A percentile compares a stretch with the other conserved stretches of the same genome.
Evolutionary conservation across 768 basidiomycete genomes (phyloP).

Genomic region (Russula lepida): DNA sequence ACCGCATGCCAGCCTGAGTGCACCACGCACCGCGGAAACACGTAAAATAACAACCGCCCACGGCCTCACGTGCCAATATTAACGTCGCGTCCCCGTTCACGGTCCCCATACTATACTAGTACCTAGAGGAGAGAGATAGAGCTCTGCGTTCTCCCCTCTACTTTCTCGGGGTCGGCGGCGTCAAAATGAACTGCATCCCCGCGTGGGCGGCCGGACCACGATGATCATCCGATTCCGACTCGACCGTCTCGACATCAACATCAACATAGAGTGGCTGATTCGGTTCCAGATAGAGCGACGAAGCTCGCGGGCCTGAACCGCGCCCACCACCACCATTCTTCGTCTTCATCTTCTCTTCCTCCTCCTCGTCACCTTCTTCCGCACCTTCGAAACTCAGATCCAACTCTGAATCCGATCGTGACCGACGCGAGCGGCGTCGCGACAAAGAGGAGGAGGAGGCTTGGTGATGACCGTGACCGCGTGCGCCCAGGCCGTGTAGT

Average conservation of each 20-base stretch:
- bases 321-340: no score
- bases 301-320: not conserved
- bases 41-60: not conserved
- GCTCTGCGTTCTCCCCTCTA: no score
- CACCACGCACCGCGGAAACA: no score
- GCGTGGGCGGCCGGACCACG: not conserved
- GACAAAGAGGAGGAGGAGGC: not conserved
- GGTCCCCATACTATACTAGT: no score
- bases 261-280: conserved; percentile 18
- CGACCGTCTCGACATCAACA: conserved; percentile 5
- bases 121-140: no score
- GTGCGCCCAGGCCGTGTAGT: not conserved
- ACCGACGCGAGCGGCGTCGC: not conserved
- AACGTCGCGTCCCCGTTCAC: no score
- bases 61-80: not conserved
- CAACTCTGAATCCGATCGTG: not conserved
- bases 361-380: not conserved
- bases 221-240: not conserved
- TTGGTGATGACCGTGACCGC: not conserved
- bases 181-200: conserved; percentile 16
- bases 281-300: conserved; percentile 13
- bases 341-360: not conserved
- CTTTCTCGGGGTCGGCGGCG: conserved; percentile 15
- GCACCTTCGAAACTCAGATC: not conserved
- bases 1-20: not conserved